Percentiles rank a stretch among this genome's conserved stretches.
Evolutionary conservation across 2,329 filamentous ascomycete genomes (phyloP).

Genomic region (Fusarium staphyleae): DNA sequence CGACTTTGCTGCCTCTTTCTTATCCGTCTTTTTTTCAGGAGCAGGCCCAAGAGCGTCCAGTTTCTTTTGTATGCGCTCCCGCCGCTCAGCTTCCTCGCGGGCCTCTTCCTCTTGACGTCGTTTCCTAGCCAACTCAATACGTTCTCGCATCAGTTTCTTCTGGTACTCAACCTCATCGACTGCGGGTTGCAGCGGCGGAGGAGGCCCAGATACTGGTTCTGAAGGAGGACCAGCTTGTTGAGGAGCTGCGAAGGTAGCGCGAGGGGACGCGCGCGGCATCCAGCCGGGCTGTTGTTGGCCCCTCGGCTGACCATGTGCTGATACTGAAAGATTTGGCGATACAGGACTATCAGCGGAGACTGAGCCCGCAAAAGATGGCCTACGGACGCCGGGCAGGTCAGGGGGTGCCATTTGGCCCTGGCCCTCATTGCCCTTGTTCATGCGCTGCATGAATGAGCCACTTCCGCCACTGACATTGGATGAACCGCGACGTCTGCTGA

Average conservation of each 20-base stretch:
- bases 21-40: constrained; percentile 65
- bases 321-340: constrained; percentile 49
- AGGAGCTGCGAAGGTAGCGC: constrained; percentile 50
- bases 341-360: constrained; percentile 59
- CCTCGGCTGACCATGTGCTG: constrained; percentile 40
- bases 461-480: constrained; percentile 92
- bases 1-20: constrained; percentile 56
- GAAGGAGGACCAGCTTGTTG: constrained; percentile 42
- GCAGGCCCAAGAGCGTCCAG: constrained; percentile 73
- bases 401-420: constrained; percentile 49
- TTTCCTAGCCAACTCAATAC: constrained; percentile 72
- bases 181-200: constrained; percentile 44
- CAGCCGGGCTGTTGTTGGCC: constrained; percentile 39
- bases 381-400: constrained; percentile 54
- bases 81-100: constrained; percentile 73
- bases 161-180: constrained; percentile 68
- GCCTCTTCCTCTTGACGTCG: constrained; percentile 72
- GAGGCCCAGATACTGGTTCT: constrained; percentile 44
- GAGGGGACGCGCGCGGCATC: constrained; percentile 53
- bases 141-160: constrained; percentile 76
- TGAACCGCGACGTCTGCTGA: constrained; percentile 80
- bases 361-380: constrained; percentile 58
- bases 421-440: constrained; percentile 54
- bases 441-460: constrained; percentile 69
- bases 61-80: constrained; percentile 75